phyloP scores from a whole-genome alignment of 768 basidiomycete genomes.

The Phlebiopsis flavidoalba region DNA sequence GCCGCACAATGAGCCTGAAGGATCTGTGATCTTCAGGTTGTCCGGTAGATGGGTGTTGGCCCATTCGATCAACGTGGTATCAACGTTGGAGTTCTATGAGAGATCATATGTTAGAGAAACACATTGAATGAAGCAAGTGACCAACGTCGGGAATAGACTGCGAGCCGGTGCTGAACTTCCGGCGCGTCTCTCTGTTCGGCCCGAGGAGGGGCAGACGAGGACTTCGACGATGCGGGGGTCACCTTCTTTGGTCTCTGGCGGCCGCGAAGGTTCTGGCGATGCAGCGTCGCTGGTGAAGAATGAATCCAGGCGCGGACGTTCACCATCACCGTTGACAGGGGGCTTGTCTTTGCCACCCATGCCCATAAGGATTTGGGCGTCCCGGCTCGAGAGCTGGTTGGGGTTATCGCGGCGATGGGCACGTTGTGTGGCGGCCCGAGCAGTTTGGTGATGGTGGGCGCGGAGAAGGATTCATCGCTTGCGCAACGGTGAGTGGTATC shows the following conservation, averaged over 20 bases:
- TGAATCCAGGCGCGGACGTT: constrained; percentile 47
- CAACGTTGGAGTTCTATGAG: constrained; percentile 24
- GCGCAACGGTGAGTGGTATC: constrained; percentile 90
- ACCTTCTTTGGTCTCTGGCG: constrained; percentile 17
- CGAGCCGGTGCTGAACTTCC: constrained; percentile 17
- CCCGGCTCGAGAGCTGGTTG: constrained; percentile 73
- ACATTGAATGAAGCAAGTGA: not conserved
- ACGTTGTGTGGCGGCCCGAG: constrained; percentile 83
- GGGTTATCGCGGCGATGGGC: constrained; percentile 83
- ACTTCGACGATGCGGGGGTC: constrained; percentile 12
- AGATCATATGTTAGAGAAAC: not conserved
- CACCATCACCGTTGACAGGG: constrained; percentile 27
- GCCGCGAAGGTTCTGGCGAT: constrained; percentile 27
- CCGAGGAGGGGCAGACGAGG: constrained; percentile 47
- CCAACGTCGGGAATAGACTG: not conserved
- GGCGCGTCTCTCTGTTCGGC: constrained; percentile 61
- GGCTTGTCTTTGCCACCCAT: constrained; percentile 33
- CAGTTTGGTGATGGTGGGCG: constrained; percentile 89
- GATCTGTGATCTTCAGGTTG: constrained; percentile 51
- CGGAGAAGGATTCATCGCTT: constrained; percentile 94
- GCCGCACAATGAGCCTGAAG: constrained; percentile 38
- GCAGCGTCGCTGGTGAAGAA: constrained; percentile 44
- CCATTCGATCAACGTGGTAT: constrained; percentile 73
- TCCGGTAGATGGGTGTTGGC: constrained; percentile 80
- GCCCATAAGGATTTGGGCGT: constrained; percentile 71